Conservation (phyloP, 371 early-diverging fungal genomes). For the Mortierella sp. region DNA sequence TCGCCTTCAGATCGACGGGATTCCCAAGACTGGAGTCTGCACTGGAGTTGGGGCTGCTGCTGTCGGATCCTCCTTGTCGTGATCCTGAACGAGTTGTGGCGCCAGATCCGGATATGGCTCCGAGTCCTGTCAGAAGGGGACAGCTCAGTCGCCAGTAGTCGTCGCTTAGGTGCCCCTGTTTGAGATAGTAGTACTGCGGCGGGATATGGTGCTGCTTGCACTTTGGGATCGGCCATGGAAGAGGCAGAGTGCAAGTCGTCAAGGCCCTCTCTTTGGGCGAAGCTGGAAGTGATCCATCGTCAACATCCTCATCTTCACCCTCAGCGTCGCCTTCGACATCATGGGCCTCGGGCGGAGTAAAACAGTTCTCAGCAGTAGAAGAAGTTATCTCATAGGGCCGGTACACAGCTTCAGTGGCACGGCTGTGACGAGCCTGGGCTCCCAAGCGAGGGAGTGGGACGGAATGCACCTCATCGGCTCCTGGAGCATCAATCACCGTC, state of each 20-base stretch:
- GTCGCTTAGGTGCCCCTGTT: neutral
- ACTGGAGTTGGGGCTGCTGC: neutral
- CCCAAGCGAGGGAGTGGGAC: neutral
- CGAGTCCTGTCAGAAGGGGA: neutral
- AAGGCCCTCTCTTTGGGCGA: neutral
- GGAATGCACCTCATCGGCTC: neutral
- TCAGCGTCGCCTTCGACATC: neutral
- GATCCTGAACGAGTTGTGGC: neutral
- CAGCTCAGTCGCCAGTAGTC: neutral
- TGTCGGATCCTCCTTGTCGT: neutral
- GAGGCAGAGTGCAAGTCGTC: neutral
- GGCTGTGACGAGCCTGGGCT: neutral
- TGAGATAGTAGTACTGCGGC: neutral
- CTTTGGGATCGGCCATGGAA: neutral
- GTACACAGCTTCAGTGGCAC: neutral
- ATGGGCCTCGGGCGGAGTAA: neutral
- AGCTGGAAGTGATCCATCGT: too few relatives aligned
- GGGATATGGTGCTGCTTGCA: neutral
- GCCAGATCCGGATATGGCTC: neutral
- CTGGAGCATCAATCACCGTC: neutral
- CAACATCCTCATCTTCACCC: neutral
- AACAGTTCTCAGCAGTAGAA: neutral
- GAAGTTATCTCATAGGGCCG: neutral
- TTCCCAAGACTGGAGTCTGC: neutral
- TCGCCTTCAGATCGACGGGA: neutral